These are phyloP conservation scores for Mucor ambiguus DNA, from an alignment of 371 early-diverging fungal species.

Conservation along the genomic window DNA sequence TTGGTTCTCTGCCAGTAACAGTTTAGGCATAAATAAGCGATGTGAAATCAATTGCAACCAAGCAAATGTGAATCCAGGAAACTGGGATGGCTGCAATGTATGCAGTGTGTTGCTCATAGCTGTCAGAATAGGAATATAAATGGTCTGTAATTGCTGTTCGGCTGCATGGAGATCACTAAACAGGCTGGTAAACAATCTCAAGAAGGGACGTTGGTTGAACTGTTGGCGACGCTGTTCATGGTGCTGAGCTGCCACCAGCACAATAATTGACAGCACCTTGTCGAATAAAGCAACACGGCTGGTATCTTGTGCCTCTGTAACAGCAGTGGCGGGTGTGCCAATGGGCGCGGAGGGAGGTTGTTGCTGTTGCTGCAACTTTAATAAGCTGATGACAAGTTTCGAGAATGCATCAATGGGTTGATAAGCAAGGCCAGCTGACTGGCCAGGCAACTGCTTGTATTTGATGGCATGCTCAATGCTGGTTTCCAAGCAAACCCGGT, in stretches of 20 bases:
- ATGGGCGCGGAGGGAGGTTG: conserved; percentile 19
- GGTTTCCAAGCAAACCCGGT: conserved; percentile 86
- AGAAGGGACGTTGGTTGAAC: conserved; percentile 93
- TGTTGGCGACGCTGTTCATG: conserved; percentile 80
- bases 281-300: conserved; percentile 64
- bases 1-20: conserved; percentile 76
- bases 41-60: conserved; percentile 96
- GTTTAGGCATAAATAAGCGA: conserved; percentile 88
- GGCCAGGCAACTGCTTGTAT: conserved; percentile 53
- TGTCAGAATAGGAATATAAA: conserved; percentile 73
- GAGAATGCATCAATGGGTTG: conserved; percentile 87
- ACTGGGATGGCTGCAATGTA: conserved; percentile 82
- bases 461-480: conserved; percentile 77
- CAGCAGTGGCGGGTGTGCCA: conserved; percentile 8
- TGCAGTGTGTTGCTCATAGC: conserved; percentile 82
- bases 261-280: conserved; percentile 84
- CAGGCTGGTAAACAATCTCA: conserved; percentile 85
- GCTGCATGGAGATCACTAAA: conserved; percentile 80
- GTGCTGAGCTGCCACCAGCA: conserved; percentile 78
- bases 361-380: conserved; percentile 48
- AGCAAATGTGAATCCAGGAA: conserved; percentile 96
- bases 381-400: conserved; percentile 73
- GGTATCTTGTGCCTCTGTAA: conserved; percentile 26
- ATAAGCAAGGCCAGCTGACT: conserved; percentile 58
- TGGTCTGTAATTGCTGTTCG: conserved; percentile 68